A percentile compares a stretch with the other conserved stretches of the same genome.
Evolutionary conservation across 1,284 basidiomycete species (phyloP).

Genomic region (Moesziomyces sp.): DNA sequence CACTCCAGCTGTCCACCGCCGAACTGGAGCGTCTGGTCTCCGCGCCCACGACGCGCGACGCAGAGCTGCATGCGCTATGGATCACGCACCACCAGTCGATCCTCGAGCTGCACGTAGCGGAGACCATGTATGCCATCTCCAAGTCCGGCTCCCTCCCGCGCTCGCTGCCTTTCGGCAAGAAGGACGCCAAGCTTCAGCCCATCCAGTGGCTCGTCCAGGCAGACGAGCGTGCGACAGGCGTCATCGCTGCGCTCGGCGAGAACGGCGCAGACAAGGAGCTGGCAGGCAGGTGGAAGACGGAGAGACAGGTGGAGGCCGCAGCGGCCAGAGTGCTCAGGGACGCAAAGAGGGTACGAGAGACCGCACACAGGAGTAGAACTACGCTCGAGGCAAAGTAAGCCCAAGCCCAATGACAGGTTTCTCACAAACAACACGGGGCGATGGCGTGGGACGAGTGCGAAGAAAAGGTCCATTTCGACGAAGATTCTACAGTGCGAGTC

Average conservation of each 20-base stretch:
- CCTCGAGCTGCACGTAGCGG: constrained; percentile 54
- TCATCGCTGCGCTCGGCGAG: constrained; percentile 4
- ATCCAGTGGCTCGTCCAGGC: constrained; percentile 41
- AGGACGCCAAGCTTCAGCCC: constrained; percentile 1
- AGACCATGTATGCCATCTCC: constrained; percentile 58
- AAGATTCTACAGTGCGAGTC: too few relatives aligned
- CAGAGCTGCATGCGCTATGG: constrained; percentile 50
- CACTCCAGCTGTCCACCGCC: constrained; percentile 33
- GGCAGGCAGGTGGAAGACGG: constrained; percentile 6
- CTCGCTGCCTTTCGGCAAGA: neutral
- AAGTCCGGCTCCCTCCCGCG: neutral
- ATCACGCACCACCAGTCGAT: constrained; percentile 48
- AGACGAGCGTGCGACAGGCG: constrained; percentile 3
- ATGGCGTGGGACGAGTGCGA: too few relatives aligned
- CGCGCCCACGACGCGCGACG: constrained; percentile 1
- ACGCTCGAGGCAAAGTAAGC: constrained; percentile 12
- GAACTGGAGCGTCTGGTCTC: constrained; percentile 31
- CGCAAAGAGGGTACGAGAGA: constrained; percentile 19
- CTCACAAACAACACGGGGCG: too few relatives aligned
- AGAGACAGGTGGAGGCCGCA: constrained; percentile 9
- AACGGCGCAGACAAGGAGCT: neutral
- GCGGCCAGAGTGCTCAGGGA: constrained; percentile 36
- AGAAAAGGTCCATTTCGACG: too few relatives aligned
- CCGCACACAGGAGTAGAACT: constrained; percentile 8
- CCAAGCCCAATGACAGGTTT: too few relatives aligned